Conservation (phyloP, 495 filamentous ascomycete species). For the Aspergillus wentii region DNA sequence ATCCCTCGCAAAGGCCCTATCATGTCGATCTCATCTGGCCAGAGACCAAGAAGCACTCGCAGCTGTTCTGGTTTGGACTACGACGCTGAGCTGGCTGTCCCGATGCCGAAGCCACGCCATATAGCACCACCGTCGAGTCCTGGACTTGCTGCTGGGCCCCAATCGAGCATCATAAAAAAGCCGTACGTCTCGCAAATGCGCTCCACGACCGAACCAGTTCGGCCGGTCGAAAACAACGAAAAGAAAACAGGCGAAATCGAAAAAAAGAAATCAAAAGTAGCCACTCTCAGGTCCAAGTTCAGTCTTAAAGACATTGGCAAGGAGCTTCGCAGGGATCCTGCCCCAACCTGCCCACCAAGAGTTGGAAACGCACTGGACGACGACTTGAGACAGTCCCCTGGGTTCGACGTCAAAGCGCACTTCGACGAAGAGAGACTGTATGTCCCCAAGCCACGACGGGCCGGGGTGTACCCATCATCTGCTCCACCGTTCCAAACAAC, state of each 20-base stretch:
- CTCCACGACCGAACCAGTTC: conserved; percentile 12
- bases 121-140: too few species aligned
- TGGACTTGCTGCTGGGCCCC: too few species aligned
- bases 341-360: neutral
- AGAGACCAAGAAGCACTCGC: conserved; percentile 6
- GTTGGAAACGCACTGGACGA: neutral
- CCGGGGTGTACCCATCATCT: conserved; percentile 7
- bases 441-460: conserved; percentile 7
- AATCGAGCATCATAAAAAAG: conserved; percentile 3
- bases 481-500: conserved; percentile 7
- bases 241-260: neutral
- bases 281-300: conserved; percentile 24
- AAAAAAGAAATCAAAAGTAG: conserved; percentile 25
- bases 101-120: conserved; percentile 25
- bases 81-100: conserved; percentile 23
- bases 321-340: conserved; percentile 11
- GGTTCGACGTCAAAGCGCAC: neutral
- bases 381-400: neutral
- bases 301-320: conserved; percentile 31
- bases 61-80: conserved; percentile 22
- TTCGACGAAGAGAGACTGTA: conserved; percentile 12
- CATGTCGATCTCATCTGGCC: neutral
- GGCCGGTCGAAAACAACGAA: neutral
- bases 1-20: conserved; percentile 2
- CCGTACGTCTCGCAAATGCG: conserved; percentile 11